phyloP scores from a whole-genome alignment of 176 grass and related monocot genomes.

The Stipa capillata region DNA sequence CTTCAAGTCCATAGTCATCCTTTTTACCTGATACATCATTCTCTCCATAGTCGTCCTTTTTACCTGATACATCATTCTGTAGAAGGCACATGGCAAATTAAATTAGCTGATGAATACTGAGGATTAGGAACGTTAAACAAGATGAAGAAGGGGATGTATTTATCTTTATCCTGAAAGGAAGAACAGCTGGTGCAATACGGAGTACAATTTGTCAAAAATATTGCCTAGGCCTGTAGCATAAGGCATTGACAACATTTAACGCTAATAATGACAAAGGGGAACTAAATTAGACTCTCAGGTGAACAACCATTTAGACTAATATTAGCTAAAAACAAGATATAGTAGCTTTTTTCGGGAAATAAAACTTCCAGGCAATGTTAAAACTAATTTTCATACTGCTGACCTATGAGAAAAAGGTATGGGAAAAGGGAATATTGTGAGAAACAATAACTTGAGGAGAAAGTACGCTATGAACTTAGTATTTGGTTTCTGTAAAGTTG shows the following conservation, averaged over 20 bases:
- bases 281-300: neutral
- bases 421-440: neutral
- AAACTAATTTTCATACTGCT: neutral
- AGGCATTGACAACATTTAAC: constrained; percentile 10
- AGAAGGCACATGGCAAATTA: neutral
- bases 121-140: neutral
- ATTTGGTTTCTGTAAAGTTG: neutral
- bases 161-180: neutral
- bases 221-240: neutral
- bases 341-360: neutral
- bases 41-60: constrained; percentile 27
- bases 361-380: neutral
- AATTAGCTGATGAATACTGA: neutral
- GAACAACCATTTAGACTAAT: neutral
- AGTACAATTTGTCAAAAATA: neutral
- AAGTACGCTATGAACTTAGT: neutral
- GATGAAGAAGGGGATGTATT: neutral
- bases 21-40: neutral
- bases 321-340: neutral
- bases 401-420: neutral
- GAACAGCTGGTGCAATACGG: neutral
- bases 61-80: constrained; percentile 55
- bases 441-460: neutral
- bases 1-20: constrained; percentile 67
- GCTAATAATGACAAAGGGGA: neutral